Conservation (phyloP, 2,329 filamentous ascomycete species). For the Aspergillus niger region DNA sequence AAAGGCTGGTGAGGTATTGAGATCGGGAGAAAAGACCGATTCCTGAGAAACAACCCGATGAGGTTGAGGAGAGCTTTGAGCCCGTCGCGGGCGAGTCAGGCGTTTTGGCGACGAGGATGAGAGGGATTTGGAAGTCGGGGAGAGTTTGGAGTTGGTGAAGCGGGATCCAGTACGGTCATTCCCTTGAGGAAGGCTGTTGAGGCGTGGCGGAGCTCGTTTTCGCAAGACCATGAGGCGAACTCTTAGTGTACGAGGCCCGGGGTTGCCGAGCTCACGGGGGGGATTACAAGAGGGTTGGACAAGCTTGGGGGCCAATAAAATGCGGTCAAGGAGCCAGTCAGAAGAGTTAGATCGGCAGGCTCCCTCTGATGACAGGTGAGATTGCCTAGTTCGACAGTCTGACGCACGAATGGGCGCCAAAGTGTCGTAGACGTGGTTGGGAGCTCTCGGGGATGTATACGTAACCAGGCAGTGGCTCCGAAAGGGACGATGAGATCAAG, state of each 20-base stretch:
- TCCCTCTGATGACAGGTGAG: background rate
- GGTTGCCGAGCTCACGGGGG: conserved; percentile 12
- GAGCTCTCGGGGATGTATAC: conserved; percentile 16
- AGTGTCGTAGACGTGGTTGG: conserved; percentile 13
- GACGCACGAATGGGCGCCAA: conserved; percentile 11
- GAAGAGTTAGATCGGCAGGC: background rate
- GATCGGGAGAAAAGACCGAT: conserved; percentile 40
- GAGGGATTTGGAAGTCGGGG: conserved; percentile 29
- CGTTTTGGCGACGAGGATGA: conserved; percentile 32
- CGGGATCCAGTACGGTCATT: conserved; percentile 32
- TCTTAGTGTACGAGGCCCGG: conserved; percentile 6
- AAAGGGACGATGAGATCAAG: background rate
- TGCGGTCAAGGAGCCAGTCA: background rate
- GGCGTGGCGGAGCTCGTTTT: conserved; percentile 41
- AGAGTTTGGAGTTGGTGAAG: conserved; percentile 42
- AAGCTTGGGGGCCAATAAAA: conserved; percentile 16
- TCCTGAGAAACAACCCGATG: conserved; percentile 31
- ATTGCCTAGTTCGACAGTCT: background rate
- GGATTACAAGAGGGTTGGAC: conserved; percentile 15
- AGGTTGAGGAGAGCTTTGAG: conserved; percentile 31
- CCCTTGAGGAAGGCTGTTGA: conserved; percentile 36
- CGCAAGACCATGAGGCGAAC: conserved; percentile 42
- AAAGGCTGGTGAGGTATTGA: conserved; percentile 42
- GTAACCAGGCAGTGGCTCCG: conserved; percentile 19
- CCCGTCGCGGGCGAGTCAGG: conserved; percentile 30